Evolutionary conservation across 2,329 filamentous ascomycete species (phyloP).

Genomic region (Pseudogymnoascus sp.): DNA sequence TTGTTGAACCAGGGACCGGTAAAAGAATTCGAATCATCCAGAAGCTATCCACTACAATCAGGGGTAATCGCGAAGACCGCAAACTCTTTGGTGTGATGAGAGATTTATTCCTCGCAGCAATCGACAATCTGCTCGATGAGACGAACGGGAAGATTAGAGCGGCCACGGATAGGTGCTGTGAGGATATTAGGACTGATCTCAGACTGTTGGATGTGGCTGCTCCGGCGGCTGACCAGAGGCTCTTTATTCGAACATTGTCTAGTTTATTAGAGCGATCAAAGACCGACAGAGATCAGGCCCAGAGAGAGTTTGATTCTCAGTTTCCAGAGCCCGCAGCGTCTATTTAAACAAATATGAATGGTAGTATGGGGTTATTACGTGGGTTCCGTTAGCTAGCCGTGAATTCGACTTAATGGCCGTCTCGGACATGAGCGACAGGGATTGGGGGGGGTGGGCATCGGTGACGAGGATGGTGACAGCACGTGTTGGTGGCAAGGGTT

Average conservation of each 20-base stretch:
- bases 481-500: no score
- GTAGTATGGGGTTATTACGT: neutral
- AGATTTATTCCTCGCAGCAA: constrained; percentile 3
- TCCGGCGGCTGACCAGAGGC: neutral
- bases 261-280: constrained; percentile 9
- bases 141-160: constrained; percentile 5
- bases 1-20: constrained; percentile 1
- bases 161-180: constrained; percentile 9
- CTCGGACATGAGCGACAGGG: no score
- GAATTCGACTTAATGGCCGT: neutral
- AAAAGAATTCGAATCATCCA: constrained; percentile 3
- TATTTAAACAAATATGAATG: neutral
- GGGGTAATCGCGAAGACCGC: constrained; percentile 4
- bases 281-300: constrained; percentile 1
- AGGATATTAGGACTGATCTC: constrained; percentile 14
- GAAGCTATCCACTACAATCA: constrained; percentile 8
- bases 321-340: neutral
- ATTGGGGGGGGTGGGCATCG: no score
- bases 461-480: no score
- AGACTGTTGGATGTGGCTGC: constrained; percentile 11
- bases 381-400: neutral
- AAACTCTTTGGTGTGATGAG: constrained; percentile 14
- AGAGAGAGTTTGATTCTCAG: constrained; percentile 7
- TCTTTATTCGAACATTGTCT: constrained; percentile 5
- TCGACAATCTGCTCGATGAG: neutral